phyloP scores from a whole-genome alignment of 352 stramenopile genomes.

The Lagenidium sp. region DNA sequence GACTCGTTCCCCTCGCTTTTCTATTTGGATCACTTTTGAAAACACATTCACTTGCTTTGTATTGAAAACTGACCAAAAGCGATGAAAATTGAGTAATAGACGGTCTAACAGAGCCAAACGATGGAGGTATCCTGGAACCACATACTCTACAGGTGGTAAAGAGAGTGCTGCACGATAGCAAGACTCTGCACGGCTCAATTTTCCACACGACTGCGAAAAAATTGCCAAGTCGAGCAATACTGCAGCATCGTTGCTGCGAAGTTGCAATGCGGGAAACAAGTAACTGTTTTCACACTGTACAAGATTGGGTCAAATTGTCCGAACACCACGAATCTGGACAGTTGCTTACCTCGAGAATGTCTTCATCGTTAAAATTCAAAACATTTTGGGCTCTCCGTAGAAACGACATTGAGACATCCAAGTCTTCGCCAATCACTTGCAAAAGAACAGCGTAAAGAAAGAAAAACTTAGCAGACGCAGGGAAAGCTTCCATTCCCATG shows the following conservation, averaged over 20 bases:
- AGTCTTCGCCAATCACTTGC: conserved; percentile 14
- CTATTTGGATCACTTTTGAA: conserved; percentile 27
- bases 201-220: conserved; percentile 33
- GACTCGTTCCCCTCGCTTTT: conserved; percentile 43
- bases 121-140: conserved; percentile 46
- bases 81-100: conserved; percentile 60
- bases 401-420: conserved; percentile 17
- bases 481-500: conserved; percentile 8
- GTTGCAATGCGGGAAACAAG: conserved; percentile 37
- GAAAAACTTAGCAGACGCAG: conserved; percentile 9
- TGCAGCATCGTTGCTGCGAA: conserved; percentile 37
- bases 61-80: conserved; percentile 63
- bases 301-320: not conserved
- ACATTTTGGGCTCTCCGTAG: conserved; percentile 5
- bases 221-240: conserved; percentile 45
- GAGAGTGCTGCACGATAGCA: conserved; percentile 39
- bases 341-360: conserved; percentile 22
- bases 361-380: conserved; percentile 11
- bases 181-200: conserved; percentile 33
- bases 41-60: conserved; percentile 40
- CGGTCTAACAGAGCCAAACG: conserved; percentile 46
- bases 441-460: conserved; percentile 16
- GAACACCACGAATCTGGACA: not conserved
- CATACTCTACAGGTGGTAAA: conserved; percentile 30
- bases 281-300: conserved; percentile 36